Percentiles rank a stretch among this genome's conserved stretches.
phyloP scores from a whole-genome alignment of 345 rosid species.

The Boechera divaricarpa region DNA sequence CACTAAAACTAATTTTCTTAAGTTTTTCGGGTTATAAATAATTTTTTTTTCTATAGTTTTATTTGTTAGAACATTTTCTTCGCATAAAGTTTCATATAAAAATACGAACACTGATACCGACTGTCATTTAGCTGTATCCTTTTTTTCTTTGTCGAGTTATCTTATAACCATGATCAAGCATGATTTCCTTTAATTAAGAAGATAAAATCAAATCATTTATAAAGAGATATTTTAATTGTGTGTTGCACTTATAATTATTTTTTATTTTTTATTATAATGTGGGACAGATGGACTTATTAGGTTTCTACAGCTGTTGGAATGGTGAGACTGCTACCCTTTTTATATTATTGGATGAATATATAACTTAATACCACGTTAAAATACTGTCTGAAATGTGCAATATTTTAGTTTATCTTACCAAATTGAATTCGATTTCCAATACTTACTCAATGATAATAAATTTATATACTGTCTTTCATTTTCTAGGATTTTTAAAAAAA shows the following conservation, averaged over 20 bases:
- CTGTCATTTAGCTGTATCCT: slow-evolving; percentile 12
- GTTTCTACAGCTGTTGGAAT: slow-evolving; percentile 57
- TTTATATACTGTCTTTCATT: too few relatives aligned
- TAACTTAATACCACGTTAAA: slow-evolving; percentile 23
- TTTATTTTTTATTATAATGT: background rate
- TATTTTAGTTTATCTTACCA: background rate
- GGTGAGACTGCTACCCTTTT: slow-evolving; percentile 39
- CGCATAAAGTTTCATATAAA: background rate
- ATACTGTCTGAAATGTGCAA: background rate
- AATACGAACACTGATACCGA: background rate
- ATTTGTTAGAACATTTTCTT: background rate
- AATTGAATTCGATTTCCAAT: slow-evolving; percentile 11
- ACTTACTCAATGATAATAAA: too few relatives aligned
- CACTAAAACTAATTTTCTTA: too few relatives aligned
- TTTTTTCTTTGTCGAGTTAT: background rate
- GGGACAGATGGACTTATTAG: slow-evolving; percentile 58
- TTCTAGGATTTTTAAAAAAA: too few relatives aligned
- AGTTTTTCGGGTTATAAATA: too few relatives aligned
- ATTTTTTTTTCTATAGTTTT: too few relatives aligned
- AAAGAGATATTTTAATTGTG: background rate
- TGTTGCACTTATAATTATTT: background rate
- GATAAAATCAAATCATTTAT: background rate
- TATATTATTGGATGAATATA: background rate
- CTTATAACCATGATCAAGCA: slow-evolving; percentile 17
- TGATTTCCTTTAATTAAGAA: slow-evolving; percentile 10